Conservation (phyloP, 306 rosid genomes). For the Casuarina equisetifolia region DNA sequence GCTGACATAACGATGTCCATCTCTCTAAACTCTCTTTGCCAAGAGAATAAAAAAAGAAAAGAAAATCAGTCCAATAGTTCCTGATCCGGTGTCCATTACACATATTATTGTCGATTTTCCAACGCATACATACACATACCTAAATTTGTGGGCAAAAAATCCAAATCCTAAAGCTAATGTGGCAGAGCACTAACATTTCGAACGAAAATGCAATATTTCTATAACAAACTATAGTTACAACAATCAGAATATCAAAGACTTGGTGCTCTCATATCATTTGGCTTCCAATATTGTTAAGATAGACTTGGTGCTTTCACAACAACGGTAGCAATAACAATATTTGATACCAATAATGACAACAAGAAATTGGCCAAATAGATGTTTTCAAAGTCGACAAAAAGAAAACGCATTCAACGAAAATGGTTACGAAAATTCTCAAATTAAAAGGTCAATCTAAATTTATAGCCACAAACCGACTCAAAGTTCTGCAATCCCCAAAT, state of each 20-base stretch:
- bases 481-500: background rate
- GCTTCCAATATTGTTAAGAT: too few species aligned
- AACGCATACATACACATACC: background rate
- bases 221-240: background rate
- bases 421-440: background rate
- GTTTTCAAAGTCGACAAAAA: background rate
- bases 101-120: background rate
- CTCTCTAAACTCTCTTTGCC: background rate
- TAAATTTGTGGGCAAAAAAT: background rate
- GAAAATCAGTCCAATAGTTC: background rate
- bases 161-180: background rate
- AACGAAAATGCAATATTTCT: background rate
- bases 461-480: background rate
- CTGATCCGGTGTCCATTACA: background rate
- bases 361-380: background rate
- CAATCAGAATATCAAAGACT: background rate
- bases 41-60: background rate
- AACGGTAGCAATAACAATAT: too few species aligned
- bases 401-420: background rate
- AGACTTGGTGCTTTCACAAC: too few species aligned
- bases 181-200: background rate
- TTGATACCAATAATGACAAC: background rate
- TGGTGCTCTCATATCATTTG: too few species aligned
- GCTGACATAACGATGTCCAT: background rate
- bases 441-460: slow-evolving; percentile 1